These are phyloP conservation scores for Sphenostylis stenocarpa DNA, from an alignment of 306 rosid genomes.

Conservation along the genomic window DNA sequence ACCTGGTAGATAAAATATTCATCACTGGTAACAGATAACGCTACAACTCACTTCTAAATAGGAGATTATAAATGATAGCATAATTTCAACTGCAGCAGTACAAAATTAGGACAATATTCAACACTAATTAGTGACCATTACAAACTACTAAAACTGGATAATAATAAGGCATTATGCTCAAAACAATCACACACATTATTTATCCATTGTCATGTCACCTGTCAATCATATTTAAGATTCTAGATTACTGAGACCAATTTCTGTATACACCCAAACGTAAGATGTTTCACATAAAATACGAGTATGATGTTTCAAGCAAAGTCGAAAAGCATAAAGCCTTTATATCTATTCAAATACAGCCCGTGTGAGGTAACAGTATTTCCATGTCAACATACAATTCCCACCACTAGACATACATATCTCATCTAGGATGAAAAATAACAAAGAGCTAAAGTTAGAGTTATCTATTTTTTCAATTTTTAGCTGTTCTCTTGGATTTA, in stretches of 20 bases:
- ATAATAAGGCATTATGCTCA: not conserved
- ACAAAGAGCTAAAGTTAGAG: not conserved
- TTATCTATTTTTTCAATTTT: too few species aligned
- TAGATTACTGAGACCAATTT: conserved; percentile 12
- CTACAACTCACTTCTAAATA: too few species aligned
- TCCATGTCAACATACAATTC: not conserved
- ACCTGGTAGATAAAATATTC: too few species aligned
- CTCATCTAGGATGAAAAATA: not conserved
- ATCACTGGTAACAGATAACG: too few species aligned
- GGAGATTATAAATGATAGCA: too few species aligned
- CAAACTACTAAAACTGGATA: not conserved
- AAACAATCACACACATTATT: conserved; percentile 9
- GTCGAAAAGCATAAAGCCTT: conserved; percentile 13
- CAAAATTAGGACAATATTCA: too few species aligned
- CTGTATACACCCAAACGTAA: not conserved
- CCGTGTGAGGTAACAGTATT: not conserved
- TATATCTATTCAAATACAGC: conserved; percentile 12
- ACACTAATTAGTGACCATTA: conserved; percentile 15
- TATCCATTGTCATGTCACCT: conserved; percentile 8
- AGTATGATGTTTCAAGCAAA: not conserved
- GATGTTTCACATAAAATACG: not conserved
- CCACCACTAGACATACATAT: too few species aligned
- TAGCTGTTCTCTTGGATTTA: not conserved
- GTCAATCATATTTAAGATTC: conserved; percentile 5
- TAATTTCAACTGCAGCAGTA: too few species aligned